Evolutionary conservation across 2,329 filamentous ascomycete genomes (phyloP).

Genomic region (Fusarium sulawesiense): DNA sequence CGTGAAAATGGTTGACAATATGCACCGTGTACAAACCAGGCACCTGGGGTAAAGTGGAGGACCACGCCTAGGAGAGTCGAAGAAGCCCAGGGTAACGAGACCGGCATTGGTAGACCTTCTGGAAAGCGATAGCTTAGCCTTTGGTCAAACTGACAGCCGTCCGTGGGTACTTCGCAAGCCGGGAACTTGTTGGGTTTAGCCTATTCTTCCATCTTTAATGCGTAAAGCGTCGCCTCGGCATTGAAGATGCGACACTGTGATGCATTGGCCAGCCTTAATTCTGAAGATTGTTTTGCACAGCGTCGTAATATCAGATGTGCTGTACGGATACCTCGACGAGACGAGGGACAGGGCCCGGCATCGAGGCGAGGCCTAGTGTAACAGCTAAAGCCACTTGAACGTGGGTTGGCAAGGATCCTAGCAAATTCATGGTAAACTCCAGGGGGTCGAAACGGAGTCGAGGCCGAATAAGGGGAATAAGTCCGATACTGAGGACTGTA

Average conservation of each 20-base stretch:
- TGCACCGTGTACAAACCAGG: conserved; percentile 38
- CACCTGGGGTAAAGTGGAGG: conserved; percentile 46
- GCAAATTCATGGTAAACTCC: conserved; percentile 29
- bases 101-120: conserved; percentile 40
- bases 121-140: conserved; percentile 33
- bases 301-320: conserved; percentile 1
- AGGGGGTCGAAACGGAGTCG: conserved; percentile 34
- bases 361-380: conserved; percentile 38
- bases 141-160: conserved; percentile 8
- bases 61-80: conserved; percentile 24
- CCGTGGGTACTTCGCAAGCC: conserved; percentile 27
- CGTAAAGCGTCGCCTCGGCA: conserved; percentile 13
- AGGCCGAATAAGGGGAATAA: conserved; percentile 39
- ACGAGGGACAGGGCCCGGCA: background rate
- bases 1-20: conserved; percentile 41
- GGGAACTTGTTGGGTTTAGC: conserved; percentile 22
- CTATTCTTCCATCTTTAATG: conserved; percentile 19
- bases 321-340: conserved; percentile 6
- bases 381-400: conserved; percentile 32
- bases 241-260: conserved; percentile 21
- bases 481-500: conserved; percentile 33
- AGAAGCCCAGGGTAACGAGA: conserved; percentile 25
- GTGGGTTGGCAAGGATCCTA: conserved; percentile 35
- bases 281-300: conserved; percentile 38
- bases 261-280: conserved; percentile 22